Conservation (phyloP, 2,329 filamentous ascomycete species). For the Claviceps capensis region DNA sequence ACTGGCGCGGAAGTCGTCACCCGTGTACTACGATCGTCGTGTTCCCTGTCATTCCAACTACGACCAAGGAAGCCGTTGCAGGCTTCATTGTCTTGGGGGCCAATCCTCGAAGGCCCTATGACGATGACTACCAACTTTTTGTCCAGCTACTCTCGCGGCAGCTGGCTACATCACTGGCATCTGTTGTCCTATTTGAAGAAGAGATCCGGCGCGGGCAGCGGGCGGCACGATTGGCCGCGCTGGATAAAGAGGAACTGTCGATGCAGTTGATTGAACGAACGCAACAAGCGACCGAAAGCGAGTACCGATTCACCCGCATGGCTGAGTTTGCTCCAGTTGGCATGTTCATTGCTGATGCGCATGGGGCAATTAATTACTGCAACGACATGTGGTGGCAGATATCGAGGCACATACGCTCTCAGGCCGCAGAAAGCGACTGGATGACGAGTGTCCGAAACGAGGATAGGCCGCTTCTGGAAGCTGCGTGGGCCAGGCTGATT, state of each 20-base stretch:
- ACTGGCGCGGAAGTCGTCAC: constrained; percentile 59
- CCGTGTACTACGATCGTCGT: constrained; percentile 58
- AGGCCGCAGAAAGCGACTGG: constrained; percentile 49
- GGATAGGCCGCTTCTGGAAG: constrained; percentile 44
- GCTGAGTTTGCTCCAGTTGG: constrained; percentile 74
- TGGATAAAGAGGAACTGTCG: constrained; percentile 65
- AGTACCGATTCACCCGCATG: constrained; percentile 72
- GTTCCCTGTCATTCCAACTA: constrained; percentile 67
- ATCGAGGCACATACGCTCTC: constrained; percentile 48
- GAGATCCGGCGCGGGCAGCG: constrained; percentile 63
- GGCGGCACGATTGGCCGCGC: constrained; percentile 59
- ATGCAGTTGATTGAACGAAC: constrained; percentile 56
- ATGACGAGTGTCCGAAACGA: constrained; percentile 58
- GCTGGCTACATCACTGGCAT: constrained; percentile 66
- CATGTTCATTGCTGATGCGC: constrained; percentile 67
- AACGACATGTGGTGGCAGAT: constrained; percentile 72
- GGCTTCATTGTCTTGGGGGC: constrained; percentile 69
- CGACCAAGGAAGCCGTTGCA: constrained; percentile 52
- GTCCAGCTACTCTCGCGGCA: constrained; percentile 62
- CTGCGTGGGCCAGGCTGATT: constrained; percentile 49
- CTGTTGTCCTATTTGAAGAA: constrained; percentile 70
- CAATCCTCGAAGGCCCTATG: constrained; percentile 66
- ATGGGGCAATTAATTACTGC: constrained; percentile 61
- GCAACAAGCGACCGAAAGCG: constrained; percentile 49
- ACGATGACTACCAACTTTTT: constrained; percentile 69